phyloP scores from a whole-genome alignment of 2,329 filamentous ascomycete species.

The Ophioceras dolichostomum region DNA sequence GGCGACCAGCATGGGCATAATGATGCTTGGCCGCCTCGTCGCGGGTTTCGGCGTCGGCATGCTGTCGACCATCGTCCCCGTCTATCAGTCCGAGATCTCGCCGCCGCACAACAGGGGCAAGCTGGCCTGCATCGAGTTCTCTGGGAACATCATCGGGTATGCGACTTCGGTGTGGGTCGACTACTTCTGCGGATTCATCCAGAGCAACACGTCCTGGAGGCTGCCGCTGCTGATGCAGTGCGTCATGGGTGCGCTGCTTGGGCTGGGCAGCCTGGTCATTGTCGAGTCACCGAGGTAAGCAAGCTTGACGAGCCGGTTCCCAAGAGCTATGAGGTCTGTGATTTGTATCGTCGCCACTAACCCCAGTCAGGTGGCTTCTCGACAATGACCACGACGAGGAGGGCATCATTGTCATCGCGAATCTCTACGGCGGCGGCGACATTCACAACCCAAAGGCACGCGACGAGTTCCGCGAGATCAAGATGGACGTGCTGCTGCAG shows the following conservation, averaged over 20 bases:
- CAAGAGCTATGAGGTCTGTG: constrained; percentile 16
- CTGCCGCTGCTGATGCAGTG: constrained; percentile 86
- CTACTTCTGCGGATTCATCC: constrained; percentile 89
- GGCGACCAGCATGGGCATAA: constrained; percentile 75
- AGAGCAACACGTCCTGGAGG: constrained; percentile 79
- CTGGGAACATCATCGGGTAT: constrained; percentile 93
- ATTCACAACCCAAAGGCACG: constrained; percentile 86
- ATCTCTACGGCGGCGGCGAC: constrained; percentile 90
- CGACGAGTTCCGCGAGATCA: constrained; percentile 96
- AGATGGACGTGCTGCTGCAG: constrained; percentile 89
- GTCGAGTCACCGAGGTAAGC: constrained; percentile 84
- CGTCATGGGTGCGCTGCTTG: constrained; percentile 80
- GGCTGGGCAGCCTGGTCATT: constrained; percentile 77
- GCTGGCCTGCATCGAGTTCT: constrained; percentile 95
- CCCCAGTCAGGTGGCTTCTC: constrained; percentile 76
- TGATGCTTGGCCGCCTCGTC: constrained; percentile 73
- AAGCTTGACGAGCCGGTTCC: no score
- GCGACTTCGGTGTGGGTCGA: constrained; percentile 97
- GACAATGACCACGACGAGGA: constrained; percentile 98
- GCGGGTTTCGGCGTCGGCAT: constrained; percentile 81
- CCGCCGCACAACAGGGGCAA: constrained; percentile 93
- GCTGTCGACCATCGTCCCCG: constrained; percentile 81
- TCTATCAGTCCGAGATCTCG: constrained; percentile 92
- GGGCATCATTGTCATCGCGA: constrained; percentile 95
- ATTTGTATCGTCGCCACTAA: no score